phyloP scores from a whole-genome alignment of 208 protist species.

The Wallacemonas collosoma region DNA sequence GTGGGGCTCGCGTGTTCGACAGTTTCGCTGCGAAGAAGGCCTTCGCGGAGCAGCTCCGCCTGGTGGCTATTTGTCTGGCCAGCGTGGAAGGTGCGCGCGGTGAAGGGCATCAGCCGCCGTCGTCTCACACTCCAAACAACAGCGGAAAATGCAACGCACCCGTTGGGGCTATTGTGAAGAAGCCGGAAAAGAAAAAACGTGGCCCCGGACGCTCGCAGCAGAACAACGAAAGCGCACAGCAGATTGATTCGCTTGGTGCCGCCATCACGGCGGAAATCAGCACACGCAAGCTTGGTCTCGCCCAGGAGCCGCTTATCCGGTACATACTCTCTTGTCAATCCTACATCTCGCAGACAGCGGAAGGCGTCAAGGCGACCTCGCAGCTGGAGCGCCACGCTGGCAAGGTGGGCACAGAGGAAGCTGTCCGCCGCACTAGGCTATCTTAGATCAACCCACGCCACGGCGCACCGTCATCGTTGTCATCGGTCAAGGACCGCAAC shows the following conservation, averaged over 20 bases:
- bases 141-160: background rate
- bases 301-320: conserved; percentile 5
- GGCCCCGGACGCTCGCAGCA: background rate
- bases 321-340: background rate
- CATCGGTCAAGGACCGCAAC: background rate
- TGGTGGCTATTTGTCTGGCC: conserved; percentile 14
- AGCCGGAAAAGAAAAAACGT: background rate
- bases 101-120: background rate
- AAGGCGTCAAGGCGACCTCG: background rate
- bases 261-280: background rate
- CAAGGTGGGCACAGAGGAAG: conserved; percentile 2
- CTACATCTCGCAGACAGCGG: background rate
- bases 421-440: background rate
- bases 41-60: conserved; percentile 20
- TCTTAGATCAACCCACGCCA: background rate
- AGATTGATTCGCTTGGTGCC: background rate
- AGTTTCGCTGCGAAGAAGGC: conserved; percentile 14
- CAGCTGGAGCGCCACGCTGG: background rate
- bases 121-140: background rate
- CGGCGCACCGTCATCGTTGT: background rate
- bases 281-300: background rate
- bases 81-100: conserved; percentile 10
- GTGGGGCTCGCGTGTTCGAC: conserved; percentile 20
- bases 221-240: background rate
- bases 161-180: background rate